Conservation (phyloP, 2,329 filamentous ascomycete species). For the Aureobasidium sp. region DNA sequence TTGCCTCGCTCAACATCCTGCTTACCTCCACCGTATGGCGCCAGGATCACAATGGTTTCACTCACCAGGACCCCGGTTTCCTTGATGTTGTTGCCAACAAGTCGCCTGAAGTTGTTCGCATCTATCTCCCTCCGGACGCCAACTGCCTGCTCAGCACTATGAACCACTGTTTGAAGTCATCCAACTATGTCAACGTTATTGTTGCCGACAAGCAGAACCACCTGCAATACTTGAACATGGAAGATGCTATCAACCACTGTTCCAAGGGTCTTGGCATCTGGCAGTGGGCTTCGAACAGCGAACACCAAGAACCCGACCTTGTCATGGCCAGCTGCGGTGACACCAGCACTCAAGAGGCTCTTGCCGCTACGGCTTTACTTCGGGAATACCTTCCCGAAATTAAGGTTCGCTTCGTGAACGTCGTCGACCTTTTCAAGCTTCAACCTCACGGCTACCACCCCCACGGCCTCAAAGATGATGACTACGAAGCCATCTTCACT, state of each 20-base stretch:
- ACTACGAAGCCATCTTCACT: conserved; percentile 65
- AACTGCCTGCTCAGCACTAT: conserved; percentile 69
- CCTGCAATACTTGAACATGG: conserved; percentile 66
- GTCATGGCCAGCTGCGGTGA: conserved; percentile 72
- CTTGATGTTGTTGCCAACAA: conserved; percentile 74
- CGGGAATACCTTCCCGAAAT: conserved; percentile 62
- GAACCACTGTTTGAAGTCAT: conserved; percentile 64
- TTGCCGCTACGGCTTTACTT: conserved; percentile 66
- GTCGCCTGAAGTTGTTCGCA: conserved; percentile 68
- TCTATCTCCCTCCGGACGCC: conserved; percentile 72
- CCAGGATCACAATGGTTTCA: conserved; percentile 79
- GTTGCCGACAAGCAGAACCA: conserved; percentile 75
- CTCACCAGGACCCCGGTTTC: conserved; percentile 73
- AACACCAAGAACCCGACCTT: conserved; percentile 59
- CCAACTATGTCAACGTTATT: conserved; percentile 74
- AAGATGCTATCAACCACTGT: conserved; percentile 65
- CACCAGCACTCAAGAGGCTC: conserved; percentile 62
- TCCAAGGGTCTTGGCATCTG: conserved; percentile 72
- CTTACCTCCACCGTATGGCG: conserved; percentile 72
- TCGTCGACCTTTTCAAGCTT: conserved; percentile 73
- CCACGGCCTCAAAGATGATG: conserved; percentile 58
- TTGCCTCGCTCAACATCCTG: conserved; percentile 71
- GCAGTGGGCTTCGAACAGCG: conserved; percentile 67
- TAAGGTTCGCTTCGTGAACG: conserved; percentile 72
- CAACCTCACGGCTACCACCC: conserved; percentile 63